Percentiles rank a stretch among this genome's conserved stretches.
phyloP scores from a whole-genome alignment of 306 rosid species.

The Pueraria montana region DNA sequence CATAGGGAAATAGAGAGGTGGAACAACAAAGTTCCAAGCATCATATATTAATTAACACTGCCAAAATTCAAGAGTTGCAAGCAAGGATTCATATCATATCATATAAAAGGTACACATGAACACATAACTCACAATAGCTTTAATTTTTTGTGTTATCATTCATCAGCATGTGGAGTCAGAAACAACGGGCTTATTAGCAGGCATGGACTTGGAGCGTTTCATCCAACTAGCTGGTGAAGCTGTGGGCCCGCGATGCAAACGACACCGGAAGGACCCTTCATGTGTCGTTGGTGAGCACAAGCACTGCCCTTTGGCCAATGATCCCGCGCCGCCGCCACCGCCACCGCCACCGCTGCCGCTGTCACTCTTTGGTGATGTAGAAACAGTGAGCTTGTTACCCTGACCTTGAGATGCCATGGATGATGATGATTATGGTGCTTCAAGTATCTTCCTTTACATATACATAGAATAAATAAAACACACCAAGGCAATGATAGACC shows the following conservation, averaged over 20 bases:
- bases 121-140: conserved; percentile 38
- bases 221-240: conserved; percentile 51
- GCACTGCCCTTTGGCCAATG: conserved; percentile 74
- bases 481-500: background rate
- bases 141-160: background rate
- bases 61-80: conserved; percentile 31
- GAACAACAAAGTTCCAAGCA: conserved; percentile 26
- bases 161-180: conserved; percentile 29
- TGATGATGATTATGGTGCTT: background rate
- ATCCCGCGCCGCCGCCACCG: conserved; percentile 19
- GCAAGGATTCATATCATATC: background rate
- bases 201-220: conserved; percentile 75
- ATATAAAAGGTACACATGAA: conserved; percentile 25
- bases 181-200: conserved; percentile 43
- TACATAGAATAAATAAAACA: background rate
- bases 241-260: conserved; percentile 68
- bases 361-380: conserved; percentile 66
- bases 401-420: conserved; percentile 62
- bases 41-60: background rate
- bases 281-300: conserved; percentile 93
- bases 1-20: conserved; percentile 7
- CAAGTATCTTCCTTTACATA: background rate
- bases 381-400: conserved; percentile 50
- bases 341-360: conserved; percentile 8
- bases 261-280: conserved; percentile 88